These are phyloP conservation scores for Xylariaceae sp. DNA, from an alignment of 2,329 filamentous ascomycete genomes.

Conservation along the genomic window DNA sequence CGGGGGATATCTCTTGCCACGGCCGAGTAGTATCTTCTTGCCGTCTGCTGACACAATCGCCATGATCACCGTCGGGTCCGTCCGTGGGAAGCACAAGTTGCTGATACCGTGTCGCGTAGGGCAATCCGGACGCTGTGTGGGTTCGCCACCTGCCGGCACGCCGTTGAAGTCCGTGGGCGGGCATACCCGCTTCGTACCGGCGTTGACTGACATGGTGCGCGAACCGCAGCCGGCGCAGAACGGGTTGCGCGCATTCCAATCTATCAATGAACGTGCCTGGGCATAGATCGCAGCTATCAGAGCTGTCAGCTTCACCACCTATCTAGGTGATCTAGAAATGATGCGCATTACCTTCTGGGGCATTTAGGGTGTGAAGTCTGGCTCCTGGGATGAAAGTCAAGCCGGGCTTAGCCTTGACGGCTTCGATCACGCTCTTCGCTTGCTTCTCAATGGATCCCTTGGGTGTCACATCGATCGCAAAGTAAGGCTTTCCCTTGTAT, in stretches of 20 bases:
- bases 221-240: constrained; percentile 89
- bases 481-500: constrained; percentile 77
- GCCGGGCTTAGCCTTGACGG: constrained; percentile 53
- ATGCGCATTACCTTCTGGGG: constrained; percentile 40
- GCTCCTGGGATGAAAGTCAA: constrained; percentile 59
- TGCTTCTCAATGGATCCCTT: constrained; percentile 57
- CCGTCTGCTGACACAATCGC: constrained; percentile 80
- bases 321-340: not conserved
- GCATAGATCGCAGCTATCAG: constrained; percentile 79
- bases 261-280: constrained; percentile 78
- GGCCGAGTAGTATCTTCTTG: constrained; percentile 72
- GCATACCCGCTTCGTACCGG: constrained; percentile 75
- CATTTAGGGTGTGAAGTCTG: constrained; percentile 40
- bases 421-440: constrained; percentile 55
- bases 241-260: constrained; percentile 91
- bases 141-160: constrained; percentile 35
- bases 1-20: constrained; percentile 75
- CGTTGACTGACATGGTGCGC: constrained; percentile 71
- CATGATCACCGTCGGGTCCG: constrained; percentile 93
- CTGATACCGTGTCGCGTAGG: constrained; percentile 78
- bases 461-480: constrained; percentile 83
- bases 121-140: constrained; percentile 61
- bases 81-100: constrained; percentile 87
- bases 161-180: constrained; percentile 61
- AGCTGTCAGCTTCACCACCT: not conserved